Conservation (phyloP, 768 basidiomycete species). For the Agrocybe pediades region DNA sequence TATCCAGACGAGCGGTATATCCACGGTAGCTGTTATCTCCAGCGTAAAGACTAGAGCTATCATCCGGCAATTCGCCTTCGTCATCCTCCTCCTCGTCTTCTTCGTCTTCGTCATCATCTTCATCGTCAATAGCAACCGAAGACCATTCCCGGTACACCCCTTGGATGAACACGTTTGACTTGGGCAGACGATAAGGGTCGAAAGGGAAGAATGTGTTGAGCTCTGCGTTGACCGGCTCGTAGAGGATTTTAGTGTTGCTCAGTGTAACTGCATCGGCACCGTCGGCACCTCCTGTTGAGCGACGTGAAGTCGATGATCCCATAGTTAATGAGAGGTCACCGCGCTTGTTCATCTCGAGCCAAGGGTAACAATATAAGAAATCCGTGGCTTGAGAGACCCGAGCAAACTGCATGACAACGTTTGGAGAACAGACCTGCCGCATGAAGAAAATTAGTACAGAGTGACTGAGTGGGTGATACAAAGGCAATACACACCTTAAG, state of each 20-base stretch:
- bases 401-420: conserved; percentile 94
- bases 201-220: conserved; percentile 97
- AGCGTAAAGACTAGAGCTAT: conserved; percentile 10
- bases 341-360: conserved; percentile 87
- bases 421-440: conserved; percentile 79
- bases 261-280: conserved; percentile 7
- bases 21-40: conserved; percentile 2
- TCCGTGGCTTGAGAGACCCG: conserved; percentile 85
- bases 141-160: conserved; percentile 90
- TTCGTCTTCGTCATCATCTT: conserved; percentile 67
- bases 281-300: conserved; percentile 11
- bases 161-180: conserved; percentile 76
- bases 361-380: conserved; percentile 93
- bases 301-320: conserved; percentile 19
- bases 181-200: conserved; percentile 91
- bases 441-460: not conserved
- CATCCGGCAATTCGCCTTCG: conserved; percentile 7
- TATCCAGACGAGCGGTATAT: conserved; percentile 6
- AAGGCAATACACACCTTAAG: conserved; percentile 62
- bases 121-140: conserved; percentile 75
- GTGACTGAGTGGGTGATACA: not conserved
- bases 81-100: conserved; percentile 50
- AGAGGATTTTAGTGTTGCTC: conserved; percentile 15
- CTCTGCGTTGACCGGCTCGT: conserved; percentile 52
- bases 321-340: conserved; percentile 43